Base-by-base conservation (phyloP, 495 filamentous ascomycete genomes). In the Xylaria longipes region DNA sequence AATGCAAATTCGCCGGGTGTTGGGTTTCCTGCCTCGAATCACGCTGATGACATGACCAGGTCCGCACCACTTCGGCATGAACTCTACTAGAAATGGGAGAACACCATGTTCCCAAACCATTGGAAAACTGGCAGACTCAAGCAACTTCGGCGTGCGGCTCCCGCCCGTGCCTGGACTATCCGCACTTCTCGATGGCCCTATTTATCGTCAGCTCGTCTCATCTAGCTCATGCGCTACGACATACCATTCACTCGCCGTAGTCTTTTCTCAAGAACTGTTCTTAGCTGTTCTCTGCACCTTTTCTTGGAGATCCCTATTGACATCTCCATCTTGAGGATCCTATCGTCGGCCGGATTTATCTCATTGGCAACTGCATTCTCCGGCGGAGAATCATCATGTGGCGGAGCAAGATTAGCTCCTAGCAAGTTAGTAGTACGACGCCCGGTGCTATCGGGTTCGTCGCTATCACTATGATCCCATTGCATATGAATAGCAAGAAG, bases 31-130 rank as follows among this genome's bases (percentile, higher is more conserved):
- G 3, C 78, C 76, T 54, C 78, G 76, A n/a, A 62, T 69, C n/a
- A 80, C 76, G 35, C 73, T 78, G 66, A 80, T 78, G 20, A 76
- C 73, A 31, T 80, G 76, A 20, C 78, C 78, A 0, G 76, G 74
- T 14, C 78, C 78, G 62, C 78, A 80, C 78, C 78, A 80, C 41
- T 77, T 78, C 4, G 78, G 78, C 45, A 80, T 66, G 56, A 77
- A 74, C 48, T 80, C 78, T 71, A 70, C 65, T 0, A 80, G 76
- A 58, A 80, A 80, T 9, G 78, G 78, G 12, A 80, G 78, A 3
- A 80, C 71, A 11, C 73, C 72, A 25, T 80, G 78, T 62, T 80
- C 78, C 78, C 78, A 80, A 7, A 80, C 39, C 2, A 78, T 43
- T 20, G 76, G 78, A 46, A 80, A 79, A 54, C 70, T 76, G 2